Evolutionary conservation across 2,329 filamentous ascomycete species (phyloP).

Genomic region (Aaosphaeria arxii): DNA sequence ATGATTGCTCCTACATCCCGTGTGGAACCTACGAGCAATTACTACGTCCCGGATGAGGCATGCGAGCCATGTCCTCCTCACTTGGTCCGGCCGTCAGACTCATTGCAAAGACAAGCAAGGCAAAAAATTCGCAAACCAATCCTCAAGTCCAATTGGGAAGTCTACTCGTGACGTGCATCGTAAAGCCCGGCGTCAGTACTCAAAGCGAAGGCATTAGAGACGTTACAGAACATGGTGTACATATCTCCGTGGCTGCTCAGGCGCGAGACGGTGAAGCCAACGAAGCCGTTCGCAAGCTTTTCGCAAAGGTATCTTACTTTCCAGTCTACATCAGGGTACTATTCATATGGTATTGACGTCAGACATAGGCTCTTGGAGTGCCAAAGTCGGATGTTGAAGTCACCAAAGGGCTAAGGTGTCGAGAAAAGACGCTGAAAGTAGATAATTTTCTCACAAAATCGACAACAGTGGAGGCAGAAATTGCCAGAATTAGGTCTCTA

Average conservation of each 20-base stretch:
- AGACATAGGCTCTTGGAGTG: slow-evolving; percentile 52
- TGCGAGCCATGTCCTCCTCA: too few relatives aligned
- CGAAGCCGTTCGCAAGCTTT: slow-evolving; percentile 60
- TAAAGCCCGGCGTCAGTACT: slow-evolving; percentile 64
- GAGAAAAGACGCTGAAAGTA: slow-evolving; percentile 55
- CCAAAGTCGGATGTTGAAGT: slow-evolving; percentile 64
- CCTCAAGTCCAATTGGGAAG: too few relatives aligned
- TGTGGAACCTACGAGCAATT: too few relatives aligned
- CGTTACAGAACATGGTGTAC: slow-evolving; percentile 56
- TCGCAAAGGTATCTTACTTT: slow-evolving; percentile 53
- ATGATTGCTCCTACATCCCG: too few relatives aligned
- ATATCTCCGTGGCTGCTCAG: slow-evolving; percentile 64
- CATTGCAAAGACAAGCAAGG: too few relatives aligned
- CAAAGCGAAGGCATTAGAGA: slow-evolving; percentile 59
- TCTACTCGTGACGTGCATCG: slow-evolving; percentile 14
- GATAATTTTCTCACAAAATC: slow-evolving; percentile 5
- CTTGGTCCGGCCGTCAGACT: too few relatives aligned
- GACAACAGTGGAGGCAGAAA: slow-evolving; percentile 19
- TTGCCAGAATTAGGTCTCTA: slow-evolving; percentile 21
- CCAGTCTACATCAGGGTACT: background rate
- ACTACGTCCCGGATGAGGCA: too few relatives aligned
- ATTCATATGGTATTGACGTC: background rate
- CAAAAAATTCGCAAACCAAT: too few relatives aligned
- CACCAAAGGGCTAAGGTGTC: slow-evolving; percentile 60
- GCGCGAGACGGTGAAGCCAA: slow-evolving; percentile 68